A percentile compares a stretch with the other conserved stretches of the same genome.
These are phyloP conservation scores for Haplographium delicatum DNA, from an alignment of 495 filamentous ascomycete species.

Conservation along the genomic window DNA sequence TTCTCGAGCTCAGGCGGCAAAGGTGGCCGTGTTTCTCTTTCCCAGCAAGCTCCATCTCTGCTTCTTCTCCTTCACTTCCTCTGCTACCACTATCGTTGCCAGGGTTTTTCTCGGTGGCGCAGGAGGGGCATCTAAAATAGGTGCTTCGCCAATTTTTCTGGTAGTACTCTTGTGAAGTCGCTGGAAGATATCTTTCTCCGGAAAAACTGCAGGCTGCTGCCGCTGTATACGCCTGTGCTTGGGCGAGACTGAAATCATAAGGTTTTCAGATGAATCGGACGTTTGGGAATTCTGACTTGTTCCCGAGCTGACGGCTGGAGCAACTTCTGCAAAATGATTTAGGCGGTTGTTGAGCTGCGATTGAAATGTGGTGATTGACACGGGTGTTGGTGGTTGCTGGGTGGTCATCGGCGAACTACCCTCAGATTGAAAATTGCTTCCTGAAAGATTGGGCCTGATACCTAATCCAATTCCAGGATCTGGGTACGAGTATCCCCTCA, in stretches of 20 bases:
- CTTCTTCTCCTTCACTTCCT: constrained; percentile 17
- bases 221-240: constrained; percentile 5
- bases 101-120: constrained; percentile 4
- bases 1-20: constrained; percentile 4
- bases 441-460: constrained; percentile 19
- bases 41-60: constrained; percentile 21
- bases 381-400: neutral
- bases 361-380: neutral
- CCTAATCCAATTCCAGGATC: constrained; percentile 18
- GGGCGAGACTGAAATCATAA: constrained; percentile 3
- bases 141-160: constrained; percentile 29
- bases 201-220: constrained; percentile 17
- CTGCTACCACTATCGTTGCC: neutral
- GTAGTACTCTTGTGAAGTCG: constrained; percentile 23
- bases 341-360: constrained; percentile 8
- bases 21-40: constrained; percentile 13
- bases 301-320: constrained; percentile 24
- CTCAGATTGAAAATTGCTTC: constrained; percentile 19
- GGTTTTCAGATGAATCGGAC: constrained; percentile 24
- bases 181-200: constrained; percentile 26
- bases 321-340: constrained; percentile 17
- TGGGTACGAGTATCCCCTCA: constrained; percentile 13
- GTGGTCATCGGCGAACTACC: constrained; percentile 11
- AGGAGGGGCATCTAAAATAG: constrained; percentile 17
- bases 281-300: constrained; percentile 22